Base-by-base conservation (phyloP, 176 grass and related monocot species). In the Luzula sylvatica region DNA sequence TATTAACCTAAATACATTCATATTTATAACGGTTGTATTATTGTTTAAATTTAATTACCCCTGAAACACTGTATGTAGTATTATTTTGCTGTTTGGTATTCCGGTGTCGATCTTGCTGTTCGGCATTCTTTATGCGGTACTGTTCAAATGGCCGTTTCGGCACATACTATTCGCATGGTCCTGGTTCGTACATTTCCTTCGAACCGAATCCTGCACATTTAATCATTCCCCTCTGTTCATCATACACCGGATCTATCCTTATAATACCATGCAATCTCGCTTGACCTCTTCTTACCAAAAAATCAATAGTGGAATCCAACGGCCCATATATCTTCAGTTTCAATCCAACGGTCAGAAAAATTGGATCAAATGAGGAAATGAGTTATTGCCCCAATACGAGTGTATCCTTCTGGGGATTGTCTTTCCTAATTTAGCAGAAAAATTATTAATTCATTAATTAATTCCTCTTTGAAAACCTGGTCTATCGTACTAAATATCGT, bases 401-500 rank as follows among this genome's bases (percentile, higher is more conserved):
- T 23, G 30, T 28, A 42, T 59, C 55, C 15, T 25, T 15, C n/a
- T 42, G n/a, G 8, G 27, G 56, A 43, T 59, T 59, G 38, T 13
- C 16, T 59, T 43, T 39, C 56, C 41, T 59, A 20, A 59, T 59
- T 35, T 35, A 35, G 30, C 38, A 21, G 27, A 56, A 21, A 35
- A 38, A 38, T 38, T 56, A 38, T 2, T 30, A 29, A 13, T 11
- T 24, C 15, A 21, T 21, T 42, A 58, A 20, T 42, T 59, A 21
- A 59, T 39, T 30, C 11, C 55, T 18, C 3, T 59, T 40, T 22
- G 20, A 38, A 26, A 56, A 20, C 3, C n/a, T n/a, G n/a, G n/a
- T n/a, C n/a, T n/a, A n/a, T n/a, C n/a, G n/a, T n/a, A n/a, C n/a
- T n/a, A n/a, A n/a, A n/a, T n/a, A n/a, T n/a, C n/a, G n/a, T n/a